phyloP scores from a whole-genome alignment of 2,329 filamentous ascomycete genomes.

The Colletotrichum costaricense region DNA sequence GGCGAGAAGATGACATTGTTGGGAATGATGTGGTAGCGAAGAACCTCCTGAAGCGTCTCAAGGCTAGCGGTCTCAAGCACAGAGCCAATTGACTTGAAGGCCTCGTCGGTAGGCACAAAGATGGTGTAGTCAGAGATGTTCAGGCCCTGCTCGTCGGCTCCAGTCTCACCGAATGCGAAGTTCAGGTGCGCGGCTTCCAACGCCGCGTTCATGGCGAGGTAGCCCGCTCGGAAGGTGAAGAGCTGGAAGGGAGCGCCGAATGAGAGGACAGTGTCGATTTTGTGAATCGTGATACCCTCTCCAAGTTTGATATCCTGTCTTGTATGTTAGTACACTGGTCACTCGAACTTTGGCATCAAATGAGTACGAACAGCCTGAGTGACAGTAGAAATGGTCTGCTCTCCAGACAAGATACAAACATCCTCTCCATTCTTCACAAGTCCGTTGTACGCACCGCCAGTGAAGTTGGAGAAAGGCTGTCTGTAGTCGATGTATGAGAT shows the following conservation, averaged over 20 bases:
- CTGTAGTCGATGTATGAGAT: conserved; percentile 42
- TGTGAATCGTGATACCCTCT: conserved; percentile 44
- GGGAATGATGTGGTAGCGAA: conserved; percentile 46
- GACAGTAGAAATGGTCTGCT: conserved; percentile 45
- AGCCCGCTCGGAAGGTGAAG: conserved; percentile 42
- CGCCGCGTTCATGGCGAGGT: conserved; percentile 44
- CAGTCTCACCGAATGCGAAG: conserved; percentile 41
- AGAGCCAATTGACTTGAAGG: conserved; percentile 68
- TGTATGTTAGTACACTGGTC: not conserved
- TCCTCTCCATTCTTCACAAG: conserved; percentile 45
- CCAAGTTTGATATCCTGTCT: conserved; percentile 44
- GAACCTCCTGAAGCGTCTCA: conserved; percentile 42
- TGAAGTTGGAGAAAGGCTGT: conserved; percentile 51
- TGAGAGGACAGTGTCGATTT: conserved; percentile 42
- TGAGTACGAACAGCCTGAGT: conserved; percentile 42
- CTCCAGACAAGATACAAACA: conserved; percentile 47
- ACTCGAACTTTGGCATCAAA: not conserved
- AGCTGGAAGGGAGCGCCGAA: conserved; percentile 45
- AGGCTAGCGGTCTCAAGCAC: conserved; percentile 39
- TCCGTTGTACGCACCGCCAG: conserved; percentile 49
- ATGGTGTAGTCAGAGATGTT: conserved; percentile 72
- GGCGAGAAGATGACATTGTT: conserved; percentile 46
- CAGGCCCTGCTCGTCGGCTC: conserved; percentile 32
- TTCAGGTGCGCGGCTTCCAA: conserved; percentile 41
- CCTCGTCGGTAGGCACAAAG: conserved; percentile 82